Evolutionary conservation across 2,329 filamentous ascomycete species (phyloP), one percentile per base, ranked within the genome.

Genomic region (Aspergillus caelatus): DNA sequence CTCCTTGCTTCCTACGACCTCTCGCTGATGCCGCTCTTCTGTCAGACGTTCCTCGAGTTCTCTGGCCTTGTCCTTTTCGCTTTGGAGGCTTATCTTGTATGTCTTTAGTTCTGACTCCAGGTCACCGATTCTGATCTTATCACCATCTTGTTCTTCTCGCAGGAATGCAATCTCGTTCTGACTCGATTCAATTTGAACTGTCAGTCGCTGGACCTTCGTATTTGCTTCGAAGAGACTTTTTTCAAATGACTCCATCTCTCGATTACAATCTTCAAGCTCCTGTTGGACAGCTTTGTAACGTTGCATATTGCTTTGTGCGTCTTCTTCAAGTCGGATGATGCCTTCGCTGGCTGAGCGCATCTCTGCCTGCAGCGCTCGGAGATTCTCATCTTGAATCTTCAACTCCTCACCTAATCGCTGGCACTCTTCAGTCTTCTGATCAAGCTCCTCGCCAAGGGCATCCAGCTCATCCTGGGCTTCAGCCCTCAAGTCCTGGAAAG

Each of bases 81-180:
- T 93, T 62, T 91, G 87, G n/a, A 97, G 81, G 56, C 83, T 87
- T 72, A 93, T 88, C 75, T 96, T 91, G n/a, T 89, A 86, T 62
- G 88, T 90, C 71, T 92, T 91, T 43, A 97, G 81, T 16, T 90
- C 88, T 10, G 92, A 91, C 74, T 98, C 94, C 9, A 98, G 84
- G 73, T 98, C 93, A 43, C 94, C 93, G 72, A 99, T 98, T 79
- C 93, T 94, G 75, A 99, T 96, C 84, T 99, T 99, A 82, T 99
- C 95, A 21, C 87, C 88, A 78, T 99, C 95, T 78, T 99, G 95
- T 81, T 99, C 95, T 75, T 99, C 95, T 1, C 95, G 89, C 57
- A 99, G 79, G 84, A 99, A 99, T 1, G 92, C 89, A 78, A 98
- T 96, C 77, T 99, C 95, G 63, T 90, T 90, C 71, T 97, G 94